Evolutionary conservation across 2,329 filamentous ascomycete species (phyloP).

Genomic region (Drechslerella dactyloides): DNA sequence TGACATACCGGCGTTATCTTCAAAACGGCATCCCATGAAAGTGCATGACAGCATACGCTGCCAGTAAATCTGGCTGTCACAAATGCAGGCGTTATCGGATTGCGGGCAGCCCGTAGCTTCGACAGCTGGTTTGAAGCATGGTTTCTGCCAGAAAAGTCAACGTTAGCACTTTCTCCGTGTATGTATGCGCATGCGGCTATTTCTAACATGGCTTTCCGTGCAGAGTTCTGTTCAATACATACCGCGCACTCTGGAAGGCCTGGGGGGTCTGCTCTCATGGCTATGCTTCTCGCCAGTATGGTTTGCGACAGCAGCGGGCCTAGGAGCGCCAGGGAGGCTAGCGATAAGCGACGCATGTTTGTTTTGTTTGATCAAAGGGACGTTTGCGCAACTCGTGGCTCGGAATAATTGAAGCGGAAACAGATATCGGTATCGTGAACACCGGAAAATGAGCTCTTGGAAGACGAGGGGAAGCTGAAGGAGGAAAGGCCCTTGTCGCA

Average conservation of each 20-base stretch:
- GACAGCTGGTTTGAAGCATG: conserved; percentile 28
- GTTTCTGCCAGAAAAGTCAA: conserved; percentile 23
- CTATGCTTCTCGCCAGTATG: conserved; percentile 18
- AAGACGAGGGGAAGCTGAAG: conserved; percentile 29
- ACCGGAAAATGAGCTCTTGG: conserved; percentile 37
- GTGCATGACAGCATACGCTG: conserved; percentile 31
- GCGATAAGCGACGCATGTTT: conserved; percentile 26
- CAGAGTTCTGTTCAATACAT: conserved; percentile 40
- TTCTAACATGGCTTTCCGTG: no score
- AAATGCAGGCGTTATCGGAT: conserved; percentile 32
- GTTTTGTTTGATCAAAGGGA: not conserved
- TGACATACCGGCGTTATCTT: conserved; percentile 30
- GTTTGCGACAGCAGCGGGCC: conserved; percentile 5
- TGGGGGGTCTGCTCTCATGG: conserved; percentile 24
- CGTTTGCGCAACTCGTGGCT: not conserved
- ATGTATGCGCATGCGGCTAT: no score
- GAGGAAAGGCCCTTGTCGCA: conserved; percentile 37
- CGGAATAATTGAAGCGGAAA: conserved; percentile 2
- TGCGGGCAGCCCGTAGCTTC: conserved; percentile 15
- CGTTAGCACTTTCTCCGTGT: conserved; percentile 2
- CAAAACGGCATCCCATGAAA: conserved; percentile 27
- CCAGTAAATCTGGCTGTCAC: conserved; percentile 33
- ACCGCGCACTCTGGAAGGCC: conserved; percentile 35
- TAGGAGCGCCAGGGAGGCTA: conserved; percentile 9
- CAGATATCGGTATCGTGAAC: not conserved